Conservation (phyloP, 2,329 filamentous ascomycete genomes). For the Nannizziopsis barbatae region DNA sequence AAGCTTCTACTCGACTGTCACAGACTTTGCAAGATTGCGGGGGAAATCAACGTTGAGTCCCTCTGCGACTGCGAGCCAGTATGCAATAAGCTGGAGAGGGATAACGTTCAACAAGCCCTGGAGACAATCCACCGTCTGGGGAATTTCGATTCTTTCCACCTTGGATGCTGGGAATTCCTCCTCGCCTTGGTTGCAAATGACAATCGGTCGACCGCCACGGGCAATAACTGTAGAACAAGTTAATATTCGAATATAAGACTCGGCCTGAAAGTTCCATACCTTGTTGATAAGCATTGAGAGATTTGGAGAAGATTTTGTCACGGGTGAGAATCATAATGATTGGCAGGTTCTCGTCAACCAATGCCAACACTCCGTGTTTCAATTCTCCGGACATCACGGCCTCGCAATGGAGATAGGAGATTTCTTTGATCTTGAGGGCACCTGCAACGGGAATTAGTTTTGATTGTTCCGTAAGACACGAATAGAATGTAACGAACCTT, state of each 20-base stretch:
- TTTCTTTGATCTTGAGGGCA: conserved; percentile 99
- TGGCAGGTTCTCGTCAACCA: conserved; percentile 95
- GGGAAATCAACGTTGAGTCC: conserved; percentile 98
- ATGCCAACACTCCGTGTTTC: conserved; percentile 94
- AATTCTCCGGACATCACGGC: conserved; percentile 99
- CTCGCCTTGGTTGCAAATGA: conserved; percentile 90
- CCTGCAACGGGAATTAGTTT: conserved; percentile 31
- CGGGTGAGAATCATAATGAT: conserved; percentile 99
- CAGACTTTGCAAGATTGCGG: conserved; percentile 95
- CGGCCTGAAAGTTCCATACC: conserved; percentile 41
- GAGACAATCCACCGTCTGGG: conserved; percentile 85
- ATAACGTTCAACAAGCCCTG: conserved; percentile 98
- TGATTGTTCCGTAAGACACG: not conserved
- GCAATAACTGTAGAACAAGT: conserved; percentile 59
- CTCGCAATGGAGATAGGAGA: conserved; percentile 98
- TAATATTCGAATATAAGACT: conserved; percentile 11
- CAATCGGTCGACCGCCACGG: conserved; percentile 88
- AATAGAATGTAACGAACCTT: conserved; percentile 44
- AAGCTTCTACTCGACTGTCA: conserved; percentile 81
- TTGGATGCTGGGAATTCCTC: conserved; percentile 77
- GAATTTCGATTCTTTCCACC: conserved; percentile 95
- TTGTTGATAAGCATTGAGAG: conserved; percentile 98
- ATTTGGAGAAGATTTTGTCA: conserved; percentile 93
- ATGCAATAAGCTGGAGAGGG: conserved; percentile 92
- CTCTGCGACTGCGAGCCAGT: conserved; percentile 95